Conservation (phyloP, 441 rosid species). For the Pelargonium fulgidum region DNA sequence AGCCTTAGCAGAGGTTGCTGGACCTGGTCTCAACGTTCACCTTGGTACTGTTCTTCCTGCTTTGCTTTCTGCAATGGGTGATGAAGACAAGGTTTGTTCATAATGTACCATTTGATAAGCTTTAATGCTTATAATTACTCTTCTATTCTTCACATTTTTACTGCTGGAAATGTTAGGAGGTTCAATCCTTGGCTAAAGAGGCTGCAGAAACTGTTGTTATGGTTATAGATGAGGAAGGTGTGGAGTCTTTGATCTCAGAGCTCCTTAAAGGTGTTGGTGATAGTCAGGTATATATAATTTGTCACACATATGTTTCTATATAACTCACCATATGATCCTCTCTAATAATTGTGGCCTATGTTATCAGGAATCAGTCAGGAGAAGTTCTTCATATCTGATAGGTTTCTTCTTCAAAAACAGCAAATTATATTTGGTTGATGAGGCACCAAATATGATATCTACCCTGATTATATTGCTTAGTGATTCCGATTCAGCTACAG, state of each 20-base stretch:
- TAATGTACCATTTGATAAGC: conserved; percentile 1
- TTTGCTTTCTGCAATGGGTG: conserved; percentile 86
- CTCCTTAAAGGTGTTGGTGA: conserved; percentile 84
- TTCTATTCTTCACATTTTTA: conserved; percentile 16
- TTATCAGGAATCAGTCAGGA: conserved; percentile 81
- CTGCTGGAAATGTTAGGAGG: conserved; percentile 48
- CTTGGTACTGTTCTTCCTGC: conserved; percentile 92
- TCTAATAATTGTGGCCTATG: conserved; percentile 14
- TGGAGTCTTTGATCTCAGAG: conserved; percentile 76
- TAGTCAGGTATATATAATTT: conserved; percentile 46
- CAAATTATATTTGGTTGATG: conserved; percentile 92
- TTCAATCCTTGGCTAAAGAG: conserved; percentile 78
- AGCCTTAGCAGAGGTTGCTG: conserved; percentile 98
- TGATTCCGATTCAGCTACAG: conserved; percentile 79
- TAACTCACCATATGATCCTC: not conserved
- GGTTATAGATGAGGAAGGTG: conserved; percentile 94
- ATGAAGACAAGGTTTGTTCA: conserved; percentile 53
- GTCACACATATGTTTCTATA: too few relatives aligned
- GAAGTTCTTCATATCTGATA: conserved; percentile 82
- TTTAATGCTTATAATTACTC: conserved; percentile 6
- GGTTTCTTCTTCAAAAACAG: conserved; percentile 90
- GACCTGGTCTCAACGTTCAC: conserved; percentile 83
- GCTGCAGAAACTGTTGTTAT: conserved; percentile 86
- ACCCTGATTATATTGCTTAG: conserved; percentile 84
- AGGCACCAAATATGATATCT: conserved; percentile 93